Evolutionary conservation across 441 rosid genomes (phyloP).

Genomic region (Hypseocharis bilobata): DNA sequence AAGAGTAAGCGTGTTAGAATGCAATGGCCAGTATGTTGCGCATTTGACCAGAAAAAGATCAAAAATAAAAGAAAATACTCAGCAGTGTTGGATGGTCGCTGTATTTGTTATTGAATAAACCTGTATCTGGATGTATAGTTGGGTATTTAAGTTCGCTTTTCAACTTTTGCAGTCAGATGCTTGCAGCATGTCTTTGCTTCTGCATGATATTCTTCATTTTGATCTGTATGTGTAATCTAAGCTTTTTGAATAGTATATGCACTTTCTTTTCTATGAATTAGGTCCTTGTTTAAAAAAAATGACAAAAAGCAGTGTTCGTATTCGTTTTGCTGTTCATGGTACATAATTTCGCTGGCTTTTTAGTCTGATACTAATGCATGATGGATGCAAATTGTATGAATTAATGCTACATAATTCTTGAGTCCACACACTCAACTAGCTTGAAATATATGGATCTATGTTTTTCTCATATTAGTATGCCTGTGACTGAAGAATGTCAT

Average conservation of each 20-base stretch:
- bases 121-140: background rate
- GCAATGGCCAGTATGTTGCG: background rate
- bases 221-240: background rate
- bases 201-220: background rate
- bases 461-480: background rate
- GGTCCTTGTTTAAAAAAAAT: background rate
- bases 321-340: background rate
- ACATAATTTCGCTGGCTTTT: background rate
- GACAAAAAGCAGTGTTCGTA: background rate
- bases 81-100: background rate
- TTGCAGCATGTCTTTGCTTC: background rate
- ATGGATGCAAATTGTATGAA: background rate
- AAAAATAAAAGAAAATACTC: background rate
- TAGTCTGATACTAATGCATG: background rate
- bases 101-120: background rate
- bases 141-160: background rate
- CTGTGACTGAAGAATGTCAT: background rate
- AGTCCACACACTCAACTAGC: background rate
- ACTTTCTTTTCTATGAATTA: background rate
- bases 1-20: background rate
- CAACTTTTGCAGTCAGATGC: background rate
- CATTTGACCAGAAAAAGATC: background rate
- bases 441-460: constrained; percentile 6
- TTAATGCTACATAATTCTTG: background rate
- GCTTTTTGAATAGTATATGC: background rate